Evolutionary conservation across 2,329 filamentous ascomycete species (phyloP), one percentile per base, ranked within the genome.

Genomic region (Ophiostoma sp.): DNA sequence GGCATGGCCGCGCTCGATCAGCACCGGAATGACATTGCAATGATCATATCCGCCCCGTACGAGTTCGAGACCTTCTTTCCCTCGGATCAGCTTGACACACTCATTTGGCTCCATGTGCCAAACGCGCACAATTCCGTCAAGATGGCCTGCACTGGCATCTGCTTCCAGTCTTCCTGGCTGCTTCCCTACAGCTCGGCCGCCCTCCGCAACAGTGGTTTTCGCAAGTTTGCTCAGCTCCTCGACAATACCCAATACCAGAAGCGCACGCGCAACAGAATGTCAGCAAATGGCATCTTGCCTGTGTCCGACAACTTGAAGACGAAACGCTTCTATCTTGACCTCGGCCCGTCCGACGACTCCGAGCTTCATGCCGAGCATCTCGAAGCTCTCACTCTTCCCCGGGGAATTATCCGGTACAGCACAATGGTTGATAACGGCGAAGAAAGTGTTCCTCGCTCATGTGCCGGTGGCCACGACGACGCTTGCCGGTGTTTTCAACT

Each of bases 241-340:
- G 27, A 60, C 55, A 12, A 60, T 11, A 1, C 27, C 36, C 27
- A 12, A 27, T 60, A 60, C 55, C 55, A 60, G 55, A 16, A 12
- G 27, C 55, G 55, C 5, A 60, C 55, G 14, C 14, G 14, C 55
- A 60, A 6, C 55, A 36, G 55, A 8, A 9, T 60, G 55, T 18
- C 11, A 3, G 11, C 11, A 38, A 38, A 5, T 38, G 55, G 27
- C n/a, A 11, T 60, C 9, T 5, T 60, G 55, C 11, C 55, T 27
- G 27, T 40, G 55, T 38, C 9, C 38, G 27, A 40, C 11, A 3
- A 38, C 8, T 11, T 55, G 5, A 38, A 67, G 2, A 44, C 9
- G 11, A 64, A 69, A 14, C 74, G 76, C 41, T 69, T 73, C 36
- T 66, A 72, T 5, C 68, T 73, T 49, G 71, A 73, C 40, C 69